A percentile compares a stretch with the other conserved stretches of the same genome.
Evolutionary conservation across 768 basidiomycete species (phyloP).

Genomic region (Lepiota brunneoincarnata): DNA sequence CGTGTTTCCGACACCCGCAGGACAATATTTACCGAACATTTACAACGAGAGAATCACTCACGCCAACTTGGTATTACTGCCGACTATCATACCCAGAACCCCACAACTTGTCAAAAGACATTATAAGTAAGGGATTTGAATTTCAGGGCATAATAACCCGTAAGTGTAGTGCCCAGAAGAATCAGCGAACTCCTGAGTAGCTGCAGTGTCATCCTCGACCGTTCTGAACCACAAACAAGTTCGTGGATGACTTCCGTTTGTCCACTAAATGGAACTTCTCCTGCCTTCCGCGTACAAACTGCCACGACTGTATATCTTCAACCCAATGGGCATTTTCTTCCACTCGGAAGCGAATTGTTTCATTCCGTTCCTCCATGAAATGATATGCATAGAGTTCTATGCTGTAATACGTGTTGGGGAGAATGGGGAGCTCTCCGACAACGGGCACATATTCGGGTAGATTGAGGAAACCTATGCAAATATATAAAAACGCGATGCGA

Average conservation of each 20-base stretch:
- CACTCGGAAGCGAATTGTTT: conserved; percentile 40
- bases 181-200: too few species aligned
- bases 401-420: conserved; percentile 51
- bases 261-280: conserved; percentile 45
- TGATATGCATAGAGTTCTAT: conserved; percentile 51
- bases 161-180: too few species aligned
- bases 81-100: too few species aligned
- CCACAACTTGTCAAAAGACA: too few species aligned
- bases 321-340: conserved; percentile 47
- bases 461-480: conserved; percentile 37
- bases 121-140: too few species aligned
- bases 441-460: conserved; percentile 43
- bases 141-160: too few species aligned
- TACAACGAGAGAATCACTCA: too few species aligned
- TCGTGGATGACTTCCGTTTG: conserved; percentile 15
- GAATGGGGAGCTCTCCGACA: conserved; percentile 43
- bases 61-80: too few species aligned
- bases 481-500: background rate
- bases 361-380: conserved; percentile 46
- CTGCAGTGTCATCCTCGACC: background rate
- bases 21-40: too few species aligned
- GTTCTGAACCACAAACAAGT: conserved; percentile 20
- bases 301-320: conserved; percentile 34
- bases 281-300: conserved; percentile 49
- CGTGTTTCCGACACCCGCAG: too few species aligned